Evolutionary conservation across 768 basidiomycete species (phyloP).

Genomic region (Suillus variegatus): DNA sequence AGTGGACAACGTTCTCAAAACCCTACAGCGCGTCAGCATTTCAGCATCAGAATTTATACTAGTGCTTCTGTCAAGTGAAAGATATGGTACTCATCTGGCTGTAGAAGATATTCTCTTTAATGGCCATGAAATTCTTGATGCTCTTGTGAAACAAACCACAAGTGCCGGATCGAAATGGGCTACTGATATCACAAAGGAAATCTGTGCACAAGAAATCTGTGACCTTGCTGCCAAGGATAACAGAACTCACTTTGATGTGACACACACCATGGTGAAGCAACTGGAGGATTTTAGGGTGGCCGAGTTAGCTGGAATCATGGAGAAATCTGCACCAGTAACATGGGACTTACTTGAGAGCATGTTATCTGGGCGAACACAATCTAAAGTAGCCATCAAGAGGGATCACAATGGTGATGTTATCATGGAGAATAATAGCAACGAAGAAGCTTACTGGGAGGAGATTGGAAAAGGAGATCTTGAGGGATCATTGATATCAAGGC

Average conservation of each 20-base stretch:
- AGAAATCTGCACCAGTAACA: neutral
- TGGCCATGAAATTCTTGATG: neutral
- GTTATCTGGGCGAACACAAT: neutral
- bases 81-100: neutral
- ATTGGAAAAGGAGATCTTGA: neutral
- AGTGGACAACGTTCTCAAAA: neutral
- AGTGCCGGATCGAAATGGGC: neutral
- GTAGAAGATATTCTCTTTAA: neutral
- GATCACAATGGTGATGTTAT: neutral
- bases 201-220: neutral
- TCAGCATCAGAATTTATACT: neutral
- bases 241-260: neutral
- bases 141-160: neutral
- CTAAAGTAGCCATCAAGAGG: neutral
- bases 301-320: neutral
- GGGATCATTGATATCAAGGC: neutral
- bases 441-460: constrained; percentile 3
- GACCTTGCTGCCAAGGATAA: neutral
- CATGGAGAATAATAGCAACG: neutral
- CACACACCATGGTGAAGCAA: neutral
- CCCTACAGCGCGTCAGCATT: neutral
- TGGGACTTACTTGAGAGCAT: neutral
- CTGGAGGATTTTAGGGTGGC: neutral
- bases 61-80: neutral
- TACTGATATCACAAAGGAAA: neutral